Conservation (phyloP, 805 yeast species). For the Lipomyces lipofer region DNA sequence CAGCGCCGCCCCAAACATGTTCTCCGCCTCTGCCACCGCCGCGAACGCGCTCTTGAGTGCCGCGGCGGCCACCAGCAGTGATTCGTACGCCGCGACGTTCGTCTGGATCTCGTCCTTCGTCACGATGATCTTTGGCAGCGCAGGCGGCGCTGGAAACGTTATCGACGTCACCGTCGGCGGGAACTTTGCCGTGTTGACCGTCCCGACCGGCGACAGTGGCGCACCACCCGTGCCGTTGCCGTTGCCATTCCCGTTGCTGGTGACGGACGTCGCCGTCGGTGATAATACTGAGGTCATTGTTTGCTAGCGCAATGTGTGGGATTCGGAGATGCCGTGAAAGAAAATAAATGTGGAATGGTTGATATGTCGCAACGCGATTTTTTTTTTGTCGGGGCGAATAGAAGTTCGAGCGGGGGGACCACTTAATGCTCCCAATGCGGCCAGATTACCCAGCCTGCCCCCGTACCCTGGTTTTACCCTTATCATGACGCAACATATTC, state of each 20-base stretch:
- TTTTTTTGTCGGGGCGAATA: no score
- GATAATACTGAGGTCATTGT: no score
- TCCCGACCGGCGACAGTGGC: constrained; percentile 24
- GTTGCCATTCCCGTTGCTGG: background rate
- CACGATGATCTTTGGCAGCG: constrained; percentile 48
- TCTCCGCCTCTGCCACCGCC: constrained; percentile 58
- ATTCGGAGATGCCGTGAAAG: no score
- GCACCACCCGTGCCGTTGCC: constrained; percentile 9
- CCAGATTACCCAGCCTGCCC: no score
- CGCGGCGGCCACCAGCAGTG: constrained; percentile 50
- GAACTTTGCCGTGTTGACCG: constrained; percentile 23
- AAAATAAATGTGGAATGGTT: no score
- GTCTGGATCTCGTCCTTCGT: constrained; percentile 50
- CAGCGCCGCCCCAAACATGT: constrained; percentile 68
- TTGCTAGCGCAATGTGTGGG: no score
- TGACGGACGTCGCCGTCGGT: no score
- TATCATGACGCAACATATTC: no score
- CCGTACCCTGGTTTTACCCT: no score
- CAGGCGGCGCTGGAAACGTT: constrained; percentile 45
- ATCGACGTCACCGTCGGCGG: constrained; percentile 33
- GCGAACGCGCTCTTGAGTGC: constrained; percentile 50
- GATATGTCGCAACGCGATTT: no score
- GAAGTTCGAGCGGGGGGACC: no score
- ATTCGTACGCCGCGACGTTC: constrained; percentile 51
- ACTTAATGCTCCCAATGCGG: no score